Base-by-base conservation (phyloP, 1,284 basidiomycete species). In the Cutaneotrichosporon arboriforme region DNA sequence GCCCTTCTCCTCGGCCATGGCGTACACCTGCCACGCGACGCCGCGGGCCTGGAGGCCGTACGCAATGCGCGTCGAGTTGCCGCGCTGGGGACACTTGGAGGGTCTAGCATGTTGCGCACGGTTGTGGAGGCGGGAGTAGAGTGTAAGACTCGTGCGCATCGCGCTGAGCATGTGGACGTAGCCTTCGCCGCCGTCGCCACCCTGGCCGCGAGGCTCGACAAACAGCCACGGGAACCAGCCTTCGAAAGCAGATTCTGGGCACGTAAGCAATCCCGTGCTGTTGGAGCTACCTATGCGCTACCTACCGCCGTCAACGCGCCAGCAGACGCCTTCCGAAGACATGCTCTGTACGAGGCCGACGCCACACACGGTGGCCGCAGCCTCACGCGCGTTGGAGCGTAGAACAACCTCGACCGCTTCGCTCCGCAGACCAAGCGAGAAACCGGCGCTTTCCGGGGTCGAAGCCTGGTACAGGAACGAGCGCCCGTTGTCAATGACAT, bases 211-310 rank as follows among this genome's bases (percentile, higher is more conserved):
- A 3, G 50, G 46, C 18, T 56, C 54, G 10, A 56, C 43, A 15
- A 49, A 34, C 15, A 56, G 38, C 54, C 54, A 56, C 2, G 54
- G 50, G 46, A 49, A 56, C 54, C 54, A 56, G 20, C 50, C 46
- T 8, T 56, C 50, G 1, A 26, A 8, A 2, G 37, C 31, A 7
- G 46, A 18, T 14, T 44, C 54, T 55, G 21, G 5, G 3, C n/a
- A n/a, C 3, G 33, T 55, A 18, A 51, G 41, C 43, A 8, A 14
- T 17, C 5, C 4, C 22, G 12, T 23, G 17, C 7, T 37, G 14
- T 13, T 18, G 17, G 7, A 4, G 14, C 13, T 10, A 38, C n/a
- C 35, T 31, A 18, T 13, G 7, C 17, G 14, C 13, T 10, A 38
- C n/a, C 35, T 31, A 18, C 36, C 36, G 5, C 39, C n/a, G 13